Evolutionary conservation across 2,329 filamentous ascomycete species (phyloP), one percentile per base, ranked within the genome.

Genomic region (Colletotrichum simmondsii): DNA sequence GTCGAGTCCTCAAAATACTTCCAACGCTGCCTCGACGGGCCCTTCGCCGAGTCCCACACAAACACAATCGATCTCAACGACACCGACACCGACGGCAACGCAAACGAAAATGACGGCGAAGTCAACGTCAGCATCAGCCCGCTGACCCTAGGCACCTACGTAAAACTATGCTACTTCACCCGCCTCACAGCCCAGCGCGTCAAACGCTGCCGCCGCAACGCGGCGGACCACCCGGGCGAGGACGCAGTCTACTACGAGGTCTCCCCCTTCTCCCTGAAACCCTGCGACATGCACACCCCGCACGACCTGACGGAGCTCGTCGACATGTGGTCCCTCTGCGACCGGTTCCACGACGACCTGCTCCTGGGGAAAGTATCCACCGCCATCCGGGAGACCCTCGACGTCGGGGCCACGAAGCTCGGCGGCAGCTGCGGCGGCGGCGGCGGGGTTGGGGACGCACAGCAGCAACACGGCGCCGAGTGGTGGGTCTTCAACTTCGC

Each of bases 111-210:
- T 26, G 59, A 6, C 14, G 46, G n/a, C 61, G n/a, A n/a, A 14
- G n/a, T 16, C 46, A 53, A 35, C 49, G 49, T 26, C n/a, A 54
- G 28, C 46, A 54, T 72, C 58, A 46, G 32, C 30, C 69, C 69
- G 35, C 35, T 53, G 3, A 63, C 65, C 2, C 69, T 72, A 2
- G 69, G 69, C 53, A 72, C 69, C n/a, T 72, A 72, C 53, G 69
- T 72, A 28, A 72, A 72, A 52, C 69, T 72, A 1, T 69, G 65
- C 69, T 72, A 72, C 69, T 72, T 72, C 65, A 63, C 69, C 24
- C 69, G 69, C 53, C 69, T 72, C 52, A 58, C 69, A 0, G 69
- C 69, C 11, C 58, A 62, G 65, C 69, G 69, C 69, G 65, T 72
- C 30, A 68, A 63, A 52, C 69, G 69, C 30, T 68, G 65, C 65